Evolutionary conservation across 495 filamentous ascomycete species (phyloP), one percentile per base, ranked within the genome.

Genomic region (Aspergillus sclerotioniger): DNA sequence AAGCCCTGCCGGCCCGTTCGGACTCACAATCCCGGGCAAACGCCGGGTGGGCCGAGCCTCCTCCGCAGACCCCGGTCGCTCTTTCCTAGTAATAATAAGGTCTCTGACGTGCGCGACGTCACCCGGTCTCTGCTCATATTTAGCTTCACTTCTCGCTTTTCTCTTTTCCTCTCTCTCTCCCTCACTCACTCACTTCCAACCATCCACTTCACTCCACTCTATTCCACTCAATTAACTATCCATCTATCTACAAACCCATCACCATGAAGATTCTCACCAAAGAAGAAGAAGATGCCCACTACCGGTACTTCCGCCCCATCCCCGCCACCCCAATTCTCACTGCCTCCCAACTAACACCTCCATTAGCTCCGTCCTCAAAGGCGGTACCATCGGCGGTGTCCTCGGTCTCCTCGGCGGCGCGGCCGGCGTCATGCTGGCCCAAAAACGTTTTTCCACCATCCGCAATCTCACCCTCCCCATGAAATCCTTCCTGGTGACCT

Each of bases 201-300:
- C 25, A 16, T 37, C n/a, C 17, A 53, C 6, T 20, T 6, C 33
- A 43, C 9, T 0, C 25, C 19, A 16, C 16, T 4, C 39, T 10
- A 37, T 8, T 37, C 5, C 15, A 45, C 15, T 35, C n/a, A 51
- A 54, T 47, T 19, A 29, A 31, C 16, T 53, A 16, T 3, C 12
- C 39, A 56, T 48, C 31, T 19, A 16, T 48, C 53, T 32, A 16
- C n/a, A 10, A 41, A 43, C 47, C 54, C 56, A 53, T 25, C 67
- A 82, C 53, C 43, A 98, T 98, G 93, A 98, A 97, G 86, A 75
- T 98, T 64, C 82, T 98, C 68, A 92, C 89, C 51, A 91, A 91
- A 67, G 91, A 96, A 84, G 90, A 97, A 80, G 92, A 96, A 77
- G 67, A 76, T 51, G 80, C 75, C 44, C 83, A 84, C 71, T 87